Conservation (phyloP, 345 rosid genomes). For the Carallia pectinifolia region DNA sequence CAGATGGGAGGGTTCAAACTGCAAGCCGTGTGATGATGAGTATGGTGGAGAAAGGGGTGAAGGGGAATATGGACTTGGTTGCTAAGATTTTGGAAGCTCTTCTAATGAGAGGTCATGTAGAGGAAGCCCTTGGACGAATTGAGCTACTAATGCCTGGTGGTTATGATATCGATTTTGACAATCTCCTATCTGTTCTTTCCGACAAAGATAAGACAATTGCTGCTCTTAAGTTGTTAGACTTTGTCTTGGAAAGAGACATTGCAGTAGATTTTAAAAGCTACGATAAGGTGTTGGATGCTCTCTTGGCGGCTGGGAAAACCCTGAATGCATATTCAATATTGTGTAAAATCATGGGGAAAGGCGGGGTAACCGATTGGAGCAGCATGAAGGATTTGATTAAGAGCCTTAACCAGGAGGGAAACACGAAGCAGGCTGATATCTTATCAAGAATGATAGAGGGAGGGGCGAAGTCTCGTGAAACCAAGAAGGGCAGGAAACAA, state of each 20-base stretch:
- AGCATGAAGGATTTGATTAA: conserved; percentile 64
- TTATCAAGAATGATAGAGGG: conserved; percentile 69
- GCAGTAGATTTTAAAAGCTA: conserved; percentile 56
- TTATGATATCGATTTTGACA: conserved; percentile 48
- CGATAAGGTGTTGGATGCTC: conserved; percentile 81
- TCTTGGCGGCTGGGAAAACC: conserved; percentile 80
- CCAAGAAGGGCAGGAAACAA: conserved; percentile 17
- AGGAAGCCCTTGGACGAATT: conserved; percentile 84
- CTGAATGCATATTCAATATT: conserved; percentile 80
- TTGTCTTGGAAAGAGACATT: conserved; percentile 68
- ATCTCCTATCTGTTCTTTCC: conserved; percentile 55
- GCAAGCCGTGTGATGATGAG: conserved; percentile 87
- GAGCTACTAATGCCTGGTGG: conserved; percentile 66
- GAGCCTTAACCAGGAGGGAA: conserved; percentile 79
- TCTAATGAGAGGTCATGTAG: conserved; percentile 80
- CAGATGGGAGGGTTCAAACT: conserved; percentile 83
- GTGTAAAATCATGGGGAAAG: conserved; percentile 78
- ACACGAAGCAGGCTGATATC: conserved; percentile 85
- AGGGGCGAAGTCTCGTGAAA: conserved; percentile 5
- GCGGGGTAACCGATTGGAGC: conserved; percentile 64
- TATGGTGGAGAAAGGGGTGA: conserved; percentile 82
- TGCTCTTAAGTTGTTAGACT: conserved; percentile 72
- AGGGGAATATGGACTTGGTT: conserved; percentile 74
- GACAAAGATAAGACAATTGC: conserved; percentile 88
- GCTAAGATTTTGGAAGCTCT: conserved; percentile 81